Evolutionary conservation across 208 protist species (phyloP).

Genomic region (Leishmania tropica): DNA sequence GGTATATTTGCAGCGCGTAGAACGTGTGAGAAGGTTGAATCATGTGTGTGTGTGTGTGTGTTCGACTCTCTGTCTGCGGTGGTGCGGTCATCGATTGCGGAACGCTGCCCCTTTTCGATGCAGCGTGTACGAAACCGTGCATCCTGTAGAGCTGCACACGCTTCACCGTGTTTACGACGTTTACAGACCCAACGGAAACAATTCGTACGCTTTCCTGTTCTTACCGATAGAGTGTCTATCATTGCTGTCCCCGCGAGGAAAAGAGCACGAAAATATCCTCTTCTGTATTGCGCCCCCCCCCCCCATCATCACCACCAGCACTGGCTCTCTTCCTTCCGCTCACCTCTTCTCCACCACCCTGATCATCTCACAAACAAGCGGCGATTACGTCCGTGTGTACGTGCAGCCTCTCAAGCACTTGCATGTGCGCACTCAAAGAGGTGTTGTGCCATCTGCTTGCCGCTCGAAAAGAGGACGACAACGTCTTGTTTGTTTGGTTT

Average conservation of each 20-base stretch:
- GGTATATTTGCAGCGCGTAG: background rate
- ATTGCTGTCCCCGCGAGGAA: background rate
- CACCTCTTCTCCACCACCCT: background rate
- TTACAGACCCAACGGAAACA: background rate
- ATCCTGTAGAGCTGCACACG: background rate
- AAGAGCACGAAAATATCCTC: background rate
- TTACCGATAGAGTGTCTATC: background rate
- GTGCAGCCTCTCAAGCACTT: background rate
- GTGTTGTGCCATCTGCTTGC: background rate
- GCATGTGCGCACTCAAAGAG: background rate
- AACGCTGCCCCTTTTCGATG: background rate
- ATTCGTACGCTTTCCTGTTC: background rate
- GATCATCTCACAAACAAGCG: slow-evolving; percentile 1
- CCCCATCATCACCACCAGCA: background rate
- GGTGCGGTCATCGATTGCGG: background rate
- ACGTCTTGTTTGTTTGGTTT: background rate
- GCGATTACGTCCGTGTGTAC: background rate
- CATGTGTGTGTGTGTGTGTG: too few relatives aligned
- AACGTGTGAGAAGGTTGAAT: background rate
- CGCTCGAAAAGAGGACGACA: too few relatives aligned
- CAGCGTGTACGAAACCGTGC: background rate
- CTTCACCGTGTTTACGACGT: background rate
- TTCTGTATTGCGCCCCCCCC: background rate
- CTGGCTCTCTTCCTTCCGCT: background rate
- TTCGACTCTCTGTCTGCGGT: background rate